Evolutionary conservation across 2,329 filamentous ascomycete genomes (phyloP).

Genomic region (Stagonosporopsis cucurbitacearum): DNA sequence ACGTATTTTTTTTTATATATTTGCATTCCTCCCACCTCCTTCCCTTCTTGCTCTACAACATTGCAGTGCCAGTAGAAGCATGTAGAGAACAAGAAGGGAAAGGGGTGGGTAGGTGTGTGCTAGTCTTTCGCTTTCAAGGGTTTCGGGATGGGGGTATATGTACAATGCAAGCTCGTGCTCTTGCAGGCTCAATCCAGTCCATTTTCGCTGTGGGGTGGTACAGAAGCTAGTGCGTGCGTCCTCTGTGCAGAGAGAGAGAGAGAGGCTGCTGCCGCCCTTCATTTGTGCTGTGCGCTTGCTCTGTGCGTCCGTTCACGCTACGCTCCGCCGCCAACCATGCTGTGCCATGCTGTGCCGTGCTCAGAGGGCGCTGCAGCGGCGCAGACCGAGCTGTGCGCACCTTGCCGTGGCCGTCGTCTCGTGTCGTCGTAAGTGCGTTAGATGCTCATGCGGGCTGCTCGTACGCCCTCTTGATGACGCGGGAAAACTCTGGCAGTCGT

Average conservation of each 20-base stretch:
- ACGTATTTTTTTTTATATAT: constrained; percentile 1
- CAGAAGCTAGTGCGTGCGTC: neutral
- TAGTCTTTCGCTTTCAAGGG: neutral
- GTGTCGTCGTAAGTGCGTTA: constrained; percentile 17
- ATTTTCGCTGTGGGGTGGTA: neutral
- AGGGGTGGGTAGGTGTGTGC: neutral
- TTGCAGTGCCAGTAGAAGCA: neutral
- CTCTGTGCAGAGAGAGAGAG: too few relatives aligned
- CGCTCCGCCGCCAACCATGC: neutral
- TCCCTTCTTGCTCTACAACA: neutral
- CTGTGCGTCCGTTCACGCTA: neutral
- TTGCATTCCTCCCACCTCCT: neutral
- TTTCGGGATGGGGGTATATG: neutral
- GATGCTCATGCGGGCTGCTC: constrained; percentile 47
- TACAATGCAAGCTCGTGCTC: neutral
- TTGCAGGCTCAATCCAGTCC: neutral
- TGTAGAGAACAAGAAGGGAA: neutral
- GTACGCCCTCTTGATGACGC: constrained; percentile 47
- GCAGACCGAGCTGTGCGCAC: neutral
- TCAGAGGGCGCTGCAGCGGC: neutral
- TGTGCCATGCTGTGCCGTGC: neutral
- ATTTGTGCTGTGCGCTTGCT: neutral
- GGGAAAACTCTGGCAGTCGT: constrained; percentile 39
- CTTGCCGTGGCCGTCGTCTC: constrained; percentile 12
- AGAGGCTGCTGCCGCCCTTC: neutral